These are phyloP conservation scores for Manihot esculenta DNA, from an alignment of 441 rosid species.

Conservation along the genomic window DNA sequence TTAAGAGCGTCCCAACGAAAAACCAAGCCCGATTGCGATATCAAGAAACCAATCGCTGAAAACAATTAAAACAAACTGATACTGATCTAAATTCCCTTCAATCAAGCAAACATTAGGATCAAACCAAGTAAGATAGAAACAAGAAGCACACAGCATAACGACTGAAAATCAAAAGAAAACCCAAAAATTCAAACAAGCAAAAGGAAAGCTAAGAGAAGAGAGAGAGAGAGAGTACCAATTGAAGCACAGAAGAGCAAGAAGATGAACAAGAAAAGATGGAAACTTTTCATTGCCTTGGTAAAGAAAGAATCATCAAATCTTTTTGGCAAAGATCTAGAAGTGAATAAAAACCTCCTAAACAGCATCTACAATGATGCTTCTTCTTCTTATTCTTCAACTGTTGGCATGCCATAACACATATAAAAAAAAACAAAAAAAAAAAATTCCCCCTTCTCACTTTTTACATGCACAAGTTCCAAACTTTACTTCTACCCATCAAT, in stretches of 20 bases:
- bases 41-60: neutral
- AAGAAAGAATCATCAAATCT: conserved; percentile 24
- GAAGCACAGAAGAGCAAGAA: conserved; percentile 36
- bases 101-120: conserved; percentile 17
- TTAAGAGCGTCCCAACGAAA: conserved; percentile 6
- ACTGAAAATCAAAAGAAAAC: conserved; percentile 17
- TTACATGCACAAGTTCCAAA: neutral
- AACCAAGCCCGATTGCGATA: conserved; percentile 7
- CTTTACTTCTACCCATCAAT: conserved; percentile 8
- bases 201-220: neutral
- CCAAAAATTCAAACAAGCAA: neutral
- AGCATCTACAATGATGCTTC: conserved; percentile 29
- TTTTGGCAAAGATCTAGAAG: conserved; percentile 12
- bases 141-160: conserved; percentile 14
- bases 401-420: conserved; percentile 30
- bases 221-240: conserved; percentile 39
- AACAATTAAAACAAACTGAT: neutral
- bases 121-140: conserved; percentile 16
- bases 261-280: conserved; percentile 28
- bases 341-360: conserved; percentile 1
- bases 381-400: conserved; percentile 23
- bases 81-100: conserved; percentile 16
- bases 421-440: conserved; percentile 25
- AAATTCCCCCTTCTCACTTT: conserved; percentile 15
- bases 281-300: conserved; percentile 36